Conservation (phyloP, 768 basidiomycete species). For the Termitomyces sp. region DNA sequence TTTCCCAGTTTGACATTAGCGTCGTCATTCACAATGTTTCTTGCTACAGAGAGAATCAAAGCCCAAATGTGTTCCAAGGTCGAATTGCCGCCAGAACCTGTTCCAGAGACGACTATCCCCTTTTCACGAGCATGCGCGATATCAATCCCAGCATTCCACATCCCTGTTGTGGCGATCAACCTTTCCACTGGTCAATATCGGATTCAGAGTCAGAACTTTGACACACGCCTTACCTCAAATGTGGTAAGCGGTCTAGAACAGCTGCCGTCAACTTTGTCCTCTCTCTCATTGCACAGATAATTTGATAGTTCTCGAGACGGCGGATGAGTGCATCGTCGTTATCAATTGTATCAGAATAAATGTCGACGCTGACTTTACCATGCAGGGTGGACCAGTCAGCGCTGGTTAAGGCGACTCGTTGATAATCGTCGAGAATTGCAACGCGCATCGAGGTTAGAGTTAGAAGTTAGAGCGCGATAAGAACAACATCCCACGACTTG, state of each 20-base stretch:
- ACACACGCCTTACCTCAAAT: slow-evolving; percentile 33
- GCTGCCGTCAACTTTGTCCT: slow-evolving; percentile 50
- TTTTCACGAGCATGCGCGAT: slow-evolving; percentile 37
- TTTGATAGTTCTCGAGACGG: slow-evolving; percentile 45
- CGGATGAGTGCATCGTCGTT: slow-evolving; percentile 45
- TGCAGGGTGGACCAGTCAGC: slow-evolving; percentile 51
- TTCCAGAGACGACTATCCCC: slow-evolving; percentile 51
- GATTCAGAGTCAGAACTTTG: background rate
- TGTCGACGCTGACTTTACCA: slow-evolving; percentile 33
- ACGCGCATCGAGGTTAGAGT: slow-evolving; percentile 25
- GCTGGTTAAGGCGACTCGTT: slow-evolving; percentile 41
- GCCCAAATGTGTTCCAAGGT: slow-evolving; percentile 69
- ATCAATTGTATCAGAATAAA: slow-evolving; percentile 47
- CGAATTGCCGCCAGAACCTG: slow-evolving; percentile 35
- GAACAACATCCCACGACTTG: background rate
- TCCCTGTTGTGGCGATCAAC: slow-evolving; percentile 56
- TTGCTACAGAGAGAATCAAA: slow-evolving; percentile 43
- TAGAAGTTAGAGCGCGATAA: background rate
- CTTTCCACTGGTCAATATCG: slow-evolving; percentile 15
- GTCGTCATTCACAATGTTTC: slow-evolving; percentile 47
- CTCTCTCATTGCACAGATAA: slow-evolving; percentile 66
- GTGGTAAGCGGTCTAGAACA: slow-evolving; percentile 50
- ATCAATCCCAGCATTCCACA: slow-evolving; percentile 46
- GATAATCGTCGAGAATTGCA: slow-evolving; percentile 62
- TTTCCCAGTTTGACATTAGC: slow-evolving; percentile 38